Percentiles rank a stretch among this genome's conserved stretches.
These are phyloP conservation scores for Tillandsia fasciculata DNA, from an alignment of 176 grass and related monocot species.

Conservation along the genomic window DNA sequence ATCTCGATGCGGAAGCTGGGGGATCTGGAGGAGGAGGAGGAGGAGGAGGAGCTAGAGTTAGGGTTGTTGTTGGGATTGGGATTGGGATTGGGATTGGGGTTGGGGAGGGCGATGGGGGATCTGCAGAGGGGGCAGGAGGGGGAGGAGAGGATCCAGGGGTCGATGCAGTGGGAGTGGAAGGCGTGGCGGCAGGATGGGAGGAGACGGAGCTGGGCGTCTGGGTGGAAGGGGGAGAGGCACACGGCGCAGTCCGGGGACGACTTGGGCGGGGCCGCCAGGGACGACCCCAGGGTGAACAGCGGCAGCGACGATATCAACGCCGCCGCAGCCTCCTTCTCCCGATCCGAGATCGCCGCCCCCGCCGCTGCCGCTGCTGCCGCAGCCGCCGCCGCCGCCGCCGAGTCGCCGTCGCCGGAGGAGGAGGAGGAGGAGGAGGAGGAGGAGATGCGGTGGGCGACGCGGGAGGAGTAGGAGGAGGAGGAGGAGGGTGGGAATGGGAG, in stretches of 20 bases:
- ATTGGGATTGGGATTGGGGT: conserved; percentile 3
- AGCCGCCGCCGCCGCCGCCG: background rate
- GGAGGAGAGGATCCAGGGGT: conserved; percentile 76
- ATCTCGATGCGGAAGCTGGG: conserved; percentile 61
- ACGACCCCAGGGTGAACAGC: conserved; percentile 75
- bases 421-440: conserved; percentile 14
- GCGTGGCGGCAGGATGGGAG: conserved; percentile 83
- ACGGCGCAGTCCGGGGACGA: conserved; percentile 83
- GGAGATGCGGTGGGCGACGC: conserved; percentile 5
- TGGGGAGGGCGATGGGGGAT: conserved; percentile 47
- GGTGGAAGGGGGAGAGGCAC: conserved; percentile 73
- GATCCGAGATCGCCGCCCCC: background rate
- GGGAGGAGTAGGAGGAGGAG: background rate
- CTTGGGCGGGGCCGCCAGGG: conserved; percentile 61
- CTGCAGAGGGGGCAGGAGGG: conserved; percentile 90
- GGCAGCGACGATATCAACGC: conserved; percentile 67
- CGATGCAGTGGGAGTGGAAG: conserved; percentile 81
- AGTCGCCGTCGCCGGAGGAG: conserved; percentile 1
- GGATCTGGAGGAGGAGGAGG: conserved; percentile 7
- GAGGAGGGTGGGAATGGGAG: conserved; percentile 2
- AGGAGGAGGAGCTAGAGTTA: conserved; percentile 19
- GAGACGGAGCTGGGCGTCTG: conserved; percentile 69
- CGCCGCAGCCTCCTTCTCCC: conserved; percentile 32
- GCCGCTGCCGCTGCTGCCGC: background rate
- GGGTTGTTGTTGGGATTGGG: conserved; percentile 22